These are phyloP conservation scores for Aurifilum marmelostoma DNA, from an alignment of 2,329 filamentous ascomycete species.

Conservation along the genomic window DNA sequence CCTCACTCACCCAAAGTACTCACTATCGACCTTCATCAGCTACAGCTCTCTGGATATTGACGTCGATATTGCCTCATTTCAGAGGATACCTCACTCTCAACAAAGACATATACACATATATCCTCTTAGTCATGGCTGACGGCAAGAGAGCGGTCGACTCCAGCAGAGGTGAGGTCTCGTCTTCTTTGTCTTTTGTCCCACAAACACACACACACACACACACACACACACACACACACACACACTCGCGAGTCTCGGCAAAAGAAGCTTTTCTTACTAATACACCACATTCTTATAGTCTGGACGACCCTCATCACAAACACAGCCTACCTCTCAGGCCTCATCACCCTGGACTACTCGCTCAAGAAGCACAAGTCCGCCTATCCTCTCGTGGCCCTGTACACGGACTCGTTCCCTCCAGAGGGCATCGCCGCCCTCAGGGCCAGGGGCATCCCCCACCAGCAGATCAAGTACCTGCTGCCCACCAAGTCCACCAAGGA, in stretches of 20 bases:
- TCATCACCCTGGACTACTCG: slow-evolving; percentile 79
- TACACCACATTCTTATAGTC: slow-evolving; percentile 52
- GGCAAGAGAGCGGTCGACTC: slow-evolving; percentile 39
- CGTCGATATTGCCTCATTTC: neutral
- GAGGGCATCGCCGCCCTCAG: slow-evolving; percentile 71
- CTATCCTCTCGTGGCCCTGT: slow-evolving; percentile 82
- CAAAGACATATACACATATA: neutral
- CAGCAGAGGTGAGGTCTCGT: slow-evolving; percentile 53
- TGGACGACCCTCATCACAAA: slow-evolving; percentile 91
- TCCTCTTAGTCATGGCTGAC: slow-evolving; percentile 35
- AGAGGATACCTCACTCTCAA: neutral
- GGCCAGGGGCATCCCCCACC: slow-evolving; percentile 68
- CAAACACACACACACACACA: too few relatives aligned
- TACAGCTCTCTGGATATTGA: too few relatives aligned
- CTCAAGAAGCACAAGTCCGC: slow-evolving; percentile 66
- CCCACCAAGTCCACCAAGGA: slow-evolving; percentile 65
- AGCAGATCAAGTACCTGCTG: slow-evolving; percentile 73
- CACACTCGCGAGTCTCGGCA: too few relatives aligned
- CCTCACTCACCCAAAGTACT: neutral
- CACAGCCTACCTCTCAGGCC: slow-evolving; percentile 76
- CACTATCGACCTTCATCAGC: neutral
- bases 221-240: too few relatives aligned
- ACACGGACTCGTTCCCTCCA: slow-evolving; percentile 75
- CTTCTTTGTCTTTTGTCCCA: neutral
- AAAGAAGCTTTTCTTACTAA: neutral